Percentiles rank a stretch among this genome's conserved stretches.
Evolutionary conservation across 2,329 filamentous ascomycete species (phyloP).

Genomic region (Ploettnerulaceae sp.): DNA sequence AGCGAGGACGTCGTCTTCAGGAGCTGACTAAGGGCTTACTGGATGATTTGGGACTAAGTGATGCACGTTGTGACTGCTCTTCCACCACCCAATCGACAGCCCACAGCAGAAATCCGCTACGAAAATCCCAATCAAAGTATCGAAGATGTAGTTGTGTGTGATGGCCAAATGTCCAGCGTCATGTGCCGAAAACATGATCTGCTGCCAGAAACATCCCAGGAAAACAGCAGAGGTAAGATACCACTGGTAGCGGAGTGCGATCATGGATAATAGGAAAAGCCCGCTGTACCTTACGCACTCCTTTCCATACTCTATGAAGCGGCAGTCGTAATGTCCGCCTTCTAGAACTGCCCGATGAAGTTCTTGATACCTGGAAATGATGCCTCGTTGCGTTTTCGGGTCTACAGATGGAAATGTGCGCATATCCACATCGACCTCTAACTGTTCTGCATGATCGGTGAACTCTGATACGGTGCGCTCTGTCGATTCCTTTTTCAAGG

Average conservation of each 20-base stretch:
- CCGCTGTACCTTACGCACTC: constrained; percentile 37
- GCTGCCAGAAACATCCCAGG: constrained; percentile 86
- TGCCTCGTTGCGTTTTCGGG: too few species aligned
- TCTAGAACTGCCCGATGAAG: too few species aligned
- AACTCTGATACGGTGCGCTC: too few species aligned
- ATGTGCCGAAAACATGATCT: constrained; percentile 88
- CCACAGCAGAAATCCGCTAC: constrained; percentile 88
- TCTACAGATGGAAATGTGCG: too few species aligned
- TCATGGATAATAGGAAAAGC: constrained; percentile 56
- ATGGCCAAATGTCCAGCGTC: constrained; percentile 98
- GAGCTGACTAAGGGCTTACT: too few species aligned
- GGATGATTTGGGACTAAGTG: constrained; percentile 94
- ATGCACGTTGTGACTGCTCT: constrained; percentile 91
- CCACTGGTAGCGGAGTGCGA: constrained; percentile 60
- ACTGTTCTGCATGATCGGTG: too few species aligned
- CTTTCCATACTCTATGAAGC: constrained; percentile 33
- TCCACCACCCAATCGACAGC: constrained; percentile 94
- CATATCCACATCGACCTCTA: too few species aligned
- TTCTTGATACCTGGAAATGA: too few species aligned
- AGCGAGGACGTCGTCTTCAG: too few species aligned
- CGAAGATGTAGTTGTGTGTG: constrained; percentile 79
- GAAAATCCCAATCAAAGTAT: constrained; percentile 82
- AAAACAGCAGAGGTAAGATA: constrained; percentile 67
- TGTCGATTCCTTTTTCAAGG: too few species aligned
- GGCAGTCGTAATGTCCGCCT: too few species aligned